phyloP scores from a whole-genome alignment of 345 rosid species.

The Raphanus raphanistrum region DNA sequence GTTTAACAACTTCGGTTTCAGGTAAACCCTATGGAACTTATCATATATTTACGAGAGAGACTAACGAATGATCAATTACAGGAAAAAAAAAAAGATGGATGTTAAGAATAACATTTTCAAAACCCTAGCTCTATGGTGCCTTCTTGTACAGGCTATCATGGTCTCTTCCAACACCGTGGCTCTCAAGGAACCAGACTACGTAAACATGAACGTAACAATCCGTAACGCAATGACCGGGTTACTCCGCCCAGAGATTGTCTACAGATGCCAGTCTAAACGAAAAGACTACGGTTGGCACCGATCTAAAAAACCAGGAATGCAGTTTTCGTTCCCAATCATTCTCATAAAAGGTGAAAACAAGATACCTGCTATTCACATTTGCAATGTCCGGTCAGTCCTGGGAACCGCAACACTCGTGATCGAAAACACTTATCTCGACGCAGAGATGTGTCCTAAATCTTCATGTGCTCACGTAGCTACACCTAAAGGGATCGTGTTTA shows the following conservation, averaged over 20 bases:
- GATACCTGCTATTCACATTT: constrained; percentile 35
- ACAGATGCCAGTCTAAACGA: constrained; percentile 36
- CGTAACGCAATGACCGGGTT: constrained; percentile 36
- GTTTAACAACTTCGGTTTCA: constrained; percentile 21
- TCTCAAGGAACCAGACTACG: constrained; percentile 20
- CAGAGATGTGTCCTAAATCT: constrained; percentile 33
- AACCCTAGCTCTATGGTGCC: constrained; percentile 5
- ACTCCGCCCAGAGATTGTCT: constrained; percentile 23
- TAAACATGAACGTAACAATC: constrained; percentile 39
- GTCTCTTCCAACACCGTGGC: background rate
- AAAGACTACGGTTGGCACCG: constrained; percentile 41
- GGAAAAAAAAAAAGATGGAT: constrained; percentile 1
- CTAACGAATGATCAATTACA: background rate
- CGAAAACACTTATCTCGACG: constrained; percentile 32
- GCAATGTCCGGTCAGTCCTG: constrained; percentile 25
- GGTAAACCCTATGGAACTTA: background rate
- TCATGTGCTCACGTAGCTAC: constrained; percentile 36
- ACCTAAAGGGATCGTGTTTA: constrained; percentile 33
- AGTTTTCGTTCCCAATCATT: constrained; percentile 29
- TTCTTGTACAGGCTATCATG: background rate
- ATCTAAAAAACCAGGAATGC: constrained; percentile 26
- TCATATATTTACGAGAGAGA: background rate
- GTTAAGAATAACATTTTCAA: constrained; percentile 3
- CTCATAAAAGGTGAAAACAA: constrained; percentile 33
- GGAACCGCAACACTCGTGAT: constrained; percentile 38